These are phyloP conservation scores for Proliferodiscus dingleyae DNA, from an alignment of 2,329 filamentous ascomycete species.

Conservation along the genomic window DNA sequence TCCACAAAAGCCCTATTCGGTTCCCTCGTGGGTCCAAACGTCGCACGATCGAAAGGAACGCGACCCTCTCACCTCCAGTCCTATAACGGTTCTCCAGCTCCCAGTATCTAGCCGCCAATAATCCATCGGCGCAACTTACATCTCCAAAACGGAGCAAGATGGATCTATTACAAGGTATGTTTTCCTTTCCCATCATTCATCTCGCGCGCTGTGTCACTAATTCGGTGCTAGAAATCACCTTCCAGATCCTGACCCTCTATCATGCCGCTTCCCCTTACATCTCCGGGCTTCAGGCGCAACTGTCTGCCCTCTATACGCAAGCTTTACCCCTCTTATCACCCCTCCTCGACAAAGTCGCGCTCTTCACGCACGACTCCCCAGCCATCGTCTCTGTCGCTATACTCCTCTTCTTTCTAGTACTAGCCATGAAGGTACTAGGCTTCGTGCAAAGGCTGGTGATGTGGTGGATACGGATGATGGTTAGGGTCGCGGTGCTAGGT, in stretches of 20 bases:
- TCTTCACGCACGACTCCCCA: conserved; percentile 21
- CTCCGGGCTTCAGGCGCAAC: not conserved
- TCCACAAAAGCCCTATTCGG: no score
- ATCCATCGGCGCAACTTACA: not conserved
- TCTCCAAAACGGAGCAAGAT: not conserved
- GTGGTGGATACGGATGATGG: conserved; percentile 68
- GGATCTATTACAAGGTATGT: conserved; percentile 1
- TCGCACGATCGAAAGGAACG: not conserved
- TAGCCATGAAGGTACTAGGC: conserved; percentile 60
- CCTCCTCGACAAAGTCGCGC: conserved; percentile 11
- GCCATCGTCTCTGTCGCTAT: conserved; percentile 46
- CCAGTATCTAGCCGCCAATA: no score
- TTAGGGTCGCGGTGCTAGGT: conserved; percentile 62
- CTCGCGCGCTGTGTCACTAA: not conserved
- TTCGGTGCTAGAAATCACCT: conserved; percentile 13
- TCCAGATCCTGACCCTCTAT: conserved; percentile 17
- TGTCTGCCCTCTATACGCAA: conserved; percentile 1
- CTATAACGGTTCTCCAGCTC: no score
- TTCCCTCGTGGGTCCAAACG: no score
- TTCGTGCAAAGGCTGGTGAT: conserved; percentile 68
- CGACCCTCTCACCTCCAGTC: not conserved
- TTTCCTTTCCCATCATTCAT: not conserved
- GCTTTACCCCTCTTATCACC: conserved; percentile 20
- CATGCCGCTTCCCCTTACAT: conserved; percentile 17
- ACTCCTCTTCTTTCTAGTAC: conserved; percentile 56